Conservation (phyloP, 208 protist species). For the Leishmania turanica region DNA sequence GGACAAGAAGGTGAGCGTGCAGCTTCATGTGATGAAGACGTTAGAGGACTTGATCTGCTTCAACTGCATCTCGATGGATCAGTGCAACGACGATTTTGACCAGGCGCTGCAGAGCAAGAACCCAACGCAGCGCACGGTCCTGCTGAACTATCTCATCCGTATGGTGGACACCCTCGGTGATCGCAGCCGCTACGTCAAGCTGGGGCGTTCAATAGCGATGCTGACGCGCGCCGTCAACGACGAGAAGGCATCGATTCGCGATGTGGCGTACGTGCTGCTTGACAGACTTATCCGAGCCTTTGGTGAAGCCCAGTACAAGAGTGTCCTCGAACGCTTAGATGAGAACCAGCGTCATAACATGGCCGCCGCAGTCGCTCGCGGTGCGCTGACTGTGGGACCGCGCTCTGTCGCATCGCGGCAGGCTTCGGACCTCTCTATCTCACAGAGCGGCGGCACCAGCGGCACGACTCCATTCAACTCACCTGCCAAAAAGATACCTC, state of each 20-base stretch:
- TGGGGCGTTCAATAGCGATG: conserved; percentile 45
- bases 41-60: conserved; percentile 77
- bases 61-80: conserved; percentile 81
- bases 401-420: background rate
- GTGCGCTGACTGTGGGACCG: conserved; percentile 17
- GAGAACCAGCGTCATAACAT: conserved; percentile 76
- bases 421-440: conserved; percentile 1
- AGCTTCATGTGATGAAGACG: conserved; percentile 77
- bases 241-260: conserved; percentile 78
- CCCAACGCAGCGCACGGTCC: conserved; percentile 71
- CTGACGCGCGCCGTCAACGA: conserved; percentile 81
- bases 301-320: conserved; percentile 55
- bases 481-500: conserved; percentile 64
- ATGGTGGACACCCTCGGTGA: conserved; percentile 57
- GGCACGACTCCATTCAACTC: conserved; percentile 49
- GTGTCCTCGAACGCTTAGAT: conserved; percentile 63
- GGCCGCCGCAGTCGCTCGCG: conserved; percentile 28
- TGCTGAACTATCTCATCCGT: conserved; percentile 67
- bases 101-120: conserved; percentile 73
- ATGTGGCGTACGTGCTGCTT: conserved; percentile 66
- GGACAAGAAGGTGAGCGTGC: conserved; percentile 89
- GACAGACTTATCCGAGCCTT: conserved; percentile 51
- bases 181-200: conserved; percentile 42
- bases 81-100: conserved; percentile 87
- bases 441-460: conserved; percentile 11